Evolutionary conservation across 371 early-diverging fungal species (phyloP).

Genomic region (Cokeromyces recurvatus): DNA sequence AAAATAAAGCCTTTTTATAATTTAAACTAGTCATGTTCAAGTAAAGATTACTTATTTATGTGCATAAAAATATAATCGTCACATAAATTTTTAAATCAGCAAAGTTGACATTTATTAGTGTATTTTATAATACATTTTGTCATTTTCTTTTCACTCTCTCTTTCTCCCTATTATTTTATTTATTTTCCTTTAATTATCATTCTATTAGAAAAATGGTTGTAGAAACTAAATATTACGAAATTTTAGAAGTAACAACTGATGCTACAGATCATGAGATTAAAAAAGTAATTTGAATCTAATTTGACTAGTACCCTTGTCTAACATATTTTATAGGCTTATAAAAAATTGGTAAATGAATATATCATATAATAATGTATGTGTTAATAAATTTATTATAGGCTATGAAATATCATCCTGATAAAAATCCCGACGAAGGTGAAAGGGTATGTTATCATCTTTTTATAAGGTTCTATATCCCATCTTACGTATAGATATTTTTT

Average conservation of each 20-base stretch:
- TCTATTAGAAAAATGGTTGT: conserved; percentile 54
- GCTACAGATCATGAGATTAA: conserved; percentile 87
- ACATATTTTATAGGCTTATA: conserved; percentile 72
- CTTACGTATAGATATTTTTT: too few relatives aligned
- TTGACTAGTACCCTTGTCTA: background rate
- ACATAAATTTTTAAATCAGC: too few relatives aligned
- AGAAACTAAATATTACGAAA: conserved; percentile 88
- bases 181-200: background rate
- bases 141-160: background rate
- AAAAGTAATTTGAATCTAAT: conserved; percentile 47
- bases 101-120: too few relatives aligned
- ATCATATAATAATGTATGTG: too few relatives aligned
- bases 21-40: background rate
- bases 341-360: conserved; percentile 61
- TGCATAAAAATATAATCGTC: too few relatives aligned
- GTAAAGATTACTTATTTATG: background rate
- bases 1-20: conserved; percentile 13
- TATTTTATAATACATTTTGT: too few relatives aligned
- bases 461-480: too few relatives aligned
- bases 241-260: conserved; percentile 75
- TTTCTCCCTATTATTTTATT: background rate
- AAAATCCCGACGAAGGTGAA: conserved; percentile 54
- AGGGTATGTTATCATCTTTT: conserved; percentile 30
- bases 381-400: too few relatives aligned
- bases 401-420: conserved; percentile 96